Base-by-base conservation (phyloP, 768 basidiomycete species). In the Lactarius akahatsu region DNA sequence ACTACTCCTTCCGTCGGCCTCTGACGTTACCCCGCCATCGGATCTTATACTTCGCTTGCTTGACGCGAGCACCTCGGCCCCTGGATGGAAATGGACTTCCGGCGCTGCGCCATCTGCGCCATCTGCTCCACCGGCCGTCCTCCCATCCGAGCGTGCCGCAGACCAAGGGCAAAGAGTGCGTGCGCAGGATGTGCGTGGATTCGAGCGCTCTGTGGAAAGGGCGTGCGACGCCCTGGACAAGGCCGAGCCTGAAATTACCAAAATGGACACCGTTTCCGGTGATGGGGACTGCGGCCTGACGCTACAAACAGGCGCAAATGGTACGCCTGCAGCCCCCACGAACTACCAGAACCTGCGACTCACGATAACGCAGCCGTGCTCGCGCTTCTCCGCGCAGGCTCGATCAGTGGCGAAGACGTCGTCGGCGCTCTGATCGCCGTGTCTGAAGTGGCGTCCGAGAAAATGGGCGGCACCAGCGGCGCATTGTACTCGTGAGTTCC, bases 381-480 rank as follows among this genome's bases (percentile, higher is more conserved):
- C 26, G 77, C 82, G 57, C 82, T 81, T 64, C 79, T 94, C 20
- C 71, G 80, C 5, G 76, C 82, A 30, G 86, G 85, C 2, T 78
- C 73, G 36, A 82, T 96, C 58, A 78, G 78, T 11, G 91, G 90
- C 7, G 74, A 79, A 13, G 85, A 94, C 70, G 80, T 93, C 57
- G 80, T 90, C 43, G 80, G 79, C 30, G 83, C 87, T 61, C 79
- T 92, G 66, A 83, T 90, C 54, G 79, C 80, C 3, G 85, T 96
- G 65, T 85, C 94, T 2, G 82, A 86, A 69, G 85, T 89, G 10
- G 88, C 89, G 2, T 92, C 94, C 75, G 88, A 91, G 70, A 80
- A 81, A 20, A 96, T 96, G 94, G 94, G 91, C 15, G 94, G 94
- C 40, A 96, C 94, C 7, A 91, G 89, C 69, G 94, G 94, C 3